phyloP scores from a whole-genome alignment of 2,329 filamentous ascomycete genomes.

The Boeremia exigua region DNA sequence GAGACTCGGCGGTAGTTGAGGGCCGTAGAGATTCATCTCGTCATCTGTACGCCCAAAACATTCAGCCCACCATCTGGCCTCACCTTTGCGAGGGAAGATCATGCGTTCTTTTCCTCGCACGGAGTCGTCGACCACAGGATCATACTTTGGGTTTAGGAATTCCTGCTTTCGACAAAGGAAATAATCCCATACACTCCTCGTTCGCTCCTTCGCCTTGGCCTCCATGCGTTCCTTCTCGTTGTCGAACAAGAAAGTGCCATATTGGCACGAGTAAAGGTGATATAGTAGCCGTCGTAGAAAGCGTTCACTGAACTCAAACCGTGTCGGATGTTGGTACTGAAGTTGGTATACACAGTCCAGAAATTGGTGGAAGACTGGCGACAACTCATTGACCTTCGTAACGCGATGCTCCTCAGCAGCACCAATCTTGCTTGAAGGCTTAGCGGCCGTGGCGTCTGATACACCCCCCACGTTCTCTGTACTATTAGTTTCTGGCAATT shows the following conservation, averaged over 20 bases:
- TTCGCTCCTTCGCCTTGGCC: conserved; percentile 70
- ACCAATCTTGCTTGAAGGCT: conserved; percentile 44
- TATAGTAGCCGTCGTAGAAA: conserved; percentile 90
- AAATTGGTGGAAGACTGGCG: conserved; percentile 97
- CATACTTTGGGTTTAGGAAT: conserved; percentile 83
- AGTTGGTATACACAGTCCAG: conserved; percentile 93
- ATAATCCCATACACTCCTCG: conserved; percentile 93
- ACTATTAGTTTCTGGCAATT: conserved; percentile 59
- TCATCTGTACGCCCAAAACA: conserved; percentile 83
- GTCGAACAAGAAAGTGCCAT: conserved; percentile 95
- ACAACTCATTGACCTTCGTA: conserved; percentile 87
- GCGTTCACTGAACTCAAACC: conserved; percentile 96
- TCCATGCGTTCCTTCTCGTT: conserved; percentile 87
- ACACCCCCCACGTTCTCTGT: conserved; percentile 57
- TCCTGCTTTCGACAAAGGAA: conserved; percentile 81
- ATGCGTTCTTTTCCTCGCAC: conserved; percentile 80
- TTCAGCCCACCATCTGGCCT: conserved; percentile 94
- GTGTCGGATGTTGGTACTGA: conserved; percentile 79
- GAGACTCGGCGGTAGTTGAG: conserved; percentile 32
- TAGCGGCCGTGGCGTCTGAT: conserved; percentile 46
- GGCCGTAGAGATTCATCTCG: conserved; percentile 80
- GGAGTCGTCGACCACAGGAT: conserved; percentile 76
- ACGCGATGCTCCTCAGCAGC: conserved; percentile 66
- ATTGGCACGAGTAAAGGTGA: conserved; percentile 94
- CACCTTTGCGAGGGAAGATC: conserved; percentile 76